phyloP scores from a whole-genome alignment of 306 rosid species.

The Notholithocarpus densiflorus region DNA sequence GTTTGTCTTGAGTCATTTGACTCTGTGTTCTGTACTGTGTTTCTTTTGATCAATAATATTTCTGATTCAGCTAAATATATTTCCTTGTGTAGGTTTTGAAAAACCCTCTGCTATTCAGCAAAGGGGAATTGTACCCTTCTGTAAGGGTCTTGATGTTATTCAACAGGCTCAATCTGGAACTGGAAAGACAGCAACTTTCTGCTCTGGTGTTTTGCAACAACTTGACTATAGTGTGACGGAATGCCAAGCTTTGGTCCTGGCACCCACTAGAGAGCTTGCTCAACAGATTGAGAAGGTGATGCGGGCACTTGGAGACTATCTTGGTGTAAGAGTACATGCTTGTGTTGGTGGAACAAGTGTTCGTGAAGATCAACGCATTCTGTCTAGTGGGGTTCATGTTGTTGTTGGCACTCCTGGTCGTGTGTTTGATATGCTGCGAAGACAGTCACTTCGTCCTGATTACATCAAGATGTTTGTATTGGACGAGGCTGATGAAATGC shows the following conservation, averaged over 20 bases:
- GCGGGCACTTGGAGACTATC: constrained; percentile 83
- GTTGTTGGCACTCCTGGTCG: constrained; percentile 90
- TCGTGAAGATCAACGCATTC: constrained; percentile 76
- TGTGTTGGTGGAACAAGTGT: constrained; percentile 83
- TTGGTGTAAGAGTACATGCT: constrained; percentile 78
- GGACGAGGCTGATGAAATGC: constrained; percentile 92
- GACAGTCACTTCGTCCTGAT: constrained; percentile 68
- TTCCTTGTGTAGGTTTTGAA: constrained; percentile 55
- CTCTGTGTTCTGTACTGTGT: no score
- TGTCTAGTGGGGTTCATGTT: constrained; percentile 70
- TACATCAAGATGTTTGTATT: constrained; percentile 73
- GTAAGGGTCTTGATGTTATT: constrained; percentile 77
- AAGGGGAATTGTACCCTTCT: constrained; percentile 77
- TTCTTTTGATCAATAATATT: no score
- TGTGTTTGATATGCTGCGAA: constrained; percentile 75
- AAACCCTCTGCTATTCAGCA: constrained; percentile 86
- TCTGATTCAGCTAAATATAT: no score
- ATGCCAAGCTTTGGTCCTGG: constrained; percentile 75
- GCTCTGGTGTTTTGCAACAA: constrained; percentile 74
- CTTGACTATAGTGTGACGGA: constrained; percentile 58
- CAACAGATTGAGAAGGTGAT: constrained; percentile 88
- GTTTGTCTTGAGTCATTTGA: no score
- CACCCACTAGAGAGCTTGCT: constrained; percentile 80
- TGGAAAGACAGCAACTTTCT: constrained; percentile 80
- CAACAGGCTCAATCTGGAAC: constrained; percentile 89